Evolutionary conservation across 306 rosid species (phyloP), one percentile per base, ranked within the genome.

Genomic region (Cicer bijugum): DNA sequence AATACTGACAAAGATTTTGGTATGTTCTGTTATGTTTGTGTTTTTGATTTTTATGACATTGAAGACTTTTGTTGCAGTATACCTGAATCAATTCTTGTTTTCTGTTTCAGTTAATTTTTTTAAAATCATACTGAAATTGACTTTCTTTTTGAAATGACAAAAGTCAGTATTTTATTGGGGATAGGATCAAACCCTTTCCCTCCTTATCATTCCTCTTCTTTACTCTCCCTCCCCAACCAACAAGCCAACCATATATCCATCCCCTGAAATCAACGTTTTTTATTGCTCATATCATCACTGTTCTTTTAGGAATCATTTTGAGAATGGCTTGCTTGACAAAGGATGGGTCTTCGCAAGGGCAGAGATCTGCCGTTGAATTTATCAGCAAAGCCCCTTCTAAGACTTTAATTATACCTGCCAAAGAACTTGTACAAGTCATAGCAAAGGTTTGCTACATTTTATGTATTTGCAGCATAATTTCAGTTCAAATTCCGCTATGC

Each of bases 351-450:
- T 77, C 80, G 45, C 86, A 83, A 44, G 98, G 91, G 60, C 94
- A 80, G 76, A 88, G 85, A 83, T 60, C 95, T 78, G 53, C 69
- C 74, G 78, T 79, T 81, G 96, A 91, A 40, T 78, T 76, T 19
- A 53, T 74, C 66, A 82, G 85, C 89, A 89, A 88, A 88, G 84
- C 91, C 72, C 95, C 89, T 69, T 77, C 75, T 40, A 88, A 88
- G 86, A 91, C 83, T 53, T 61, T 91, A 65, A 85, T 87, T 50
- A 89, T 94, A 86, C 86, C 90, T 79, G 82, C 87, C 73, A 82
- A 84, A 61, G 97, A 94, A 39, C 87, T 94, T 81, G 99, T 94
- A 77, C 99, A 94, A 88, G 91, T 94, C 80, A 78, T 85, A 58
- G 96, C 95, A 6, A 89, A 91, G 99, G 99, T 94, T 69, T 81